Conservation (phyloP, 2,329 filamentous ascomycete species). For the Exophiala dermatitidis region DNA sequence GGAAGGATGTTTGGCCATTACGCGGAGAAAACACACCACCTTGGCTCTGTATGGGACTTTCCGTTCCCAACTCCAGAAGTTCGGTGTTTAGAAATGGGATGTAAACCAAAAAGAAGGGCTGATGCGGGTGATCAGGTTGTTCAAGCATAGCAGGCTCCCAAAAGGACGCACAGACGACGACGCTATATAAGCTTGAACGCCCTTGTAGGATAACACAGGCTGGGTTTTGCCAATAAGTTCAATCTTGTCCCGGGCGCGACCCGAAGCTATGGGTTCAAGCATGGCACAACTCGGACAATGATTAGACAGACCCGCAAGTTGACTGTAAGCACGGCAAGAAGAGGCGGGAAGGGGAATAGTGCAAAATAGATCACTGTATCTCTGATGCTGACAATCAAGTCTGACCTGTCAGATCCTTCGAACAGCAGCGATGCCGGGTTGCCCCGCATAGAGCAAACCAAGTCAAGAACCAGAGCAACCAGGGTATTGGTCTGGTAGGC, state of each 20-base stretch:
- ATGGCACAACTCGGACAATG: not conserved
- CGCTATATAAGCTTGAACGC: not conserved
- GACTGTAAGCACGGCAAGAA: not conserved
- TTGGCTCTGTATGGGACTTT: no score
- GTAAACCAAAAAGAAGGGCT: not conserved
- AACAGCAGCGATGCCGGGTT: not conserved
- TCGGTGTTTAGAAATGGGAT: no score
- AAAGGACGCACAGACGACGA: not conserved
- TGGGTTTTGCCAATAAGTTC: not conserved
- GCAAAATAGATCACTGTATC: not conserved
- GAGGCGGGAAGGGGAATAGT: not conserved
- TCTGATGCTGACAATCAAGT: not conserved
- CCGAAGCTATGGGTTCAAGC: not conserved
- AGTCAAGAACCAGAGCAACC: not conserved
- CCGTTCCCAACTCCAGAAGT: no score
- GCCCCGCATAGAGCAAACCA: not conserved
- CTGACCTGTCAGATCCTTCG: not conserved
- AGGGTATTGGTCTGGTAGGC: not conserved
- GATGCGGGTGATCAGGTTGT: not conserved
- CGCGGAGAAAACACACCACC: no score
- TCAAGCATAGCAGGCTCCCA: not conserved
- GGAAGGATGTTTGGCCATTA: slow-evolving; percentile 10
- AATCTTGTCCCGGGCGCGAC: not conserved
- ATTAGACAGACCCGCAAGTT: not conserved
- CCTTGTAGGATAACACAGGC: not conserved